These are phyloP conservation scores for Bertia moriformis DNA, from an alignment of 2,329 filamentous ascomycete species.

Conservation along the genomic window DNA sequence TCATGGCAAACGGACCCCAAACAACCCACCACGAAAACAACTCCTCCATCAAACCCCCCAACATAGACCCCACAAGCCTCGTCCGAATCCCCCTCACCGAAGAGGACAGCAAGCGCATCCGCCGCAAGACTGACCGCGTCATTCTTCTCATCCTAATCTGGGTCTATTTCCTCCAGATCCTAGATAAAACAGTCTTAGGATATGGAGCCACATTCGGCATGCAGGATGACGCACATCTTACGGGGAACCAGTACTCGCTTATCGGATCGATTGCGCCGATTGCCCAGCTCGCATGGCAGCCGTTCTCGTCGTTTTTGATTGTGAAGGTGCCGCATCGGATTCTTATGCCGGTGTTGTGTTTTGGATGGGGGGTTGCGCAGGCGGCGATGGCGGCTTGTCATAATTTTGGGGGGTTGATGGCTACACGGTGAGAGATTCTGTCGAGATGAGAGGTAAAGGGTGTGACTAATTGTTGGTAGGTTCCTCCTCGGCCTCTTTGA, in stretches of 20 bases:
- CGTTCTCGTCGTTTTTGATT: constrained; percentile 42
- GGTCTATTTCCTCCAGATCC: constrained; percentile 43
- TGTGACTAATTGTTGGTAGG: too few relatives aligned
- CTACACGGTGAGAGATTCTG: constrained; percentile 17
- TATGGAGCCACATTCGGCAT: constrained; percentile 42
- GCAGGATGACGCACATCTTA: constrained; percentile 29
- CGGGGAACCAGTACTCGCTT: constrained; percentile 38
- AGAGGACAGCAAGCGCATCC: constrained; percentile 34
- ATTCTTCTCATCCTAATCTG: constrained; percentile 39
- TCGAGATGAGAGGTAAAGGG: too few relatives aligned
- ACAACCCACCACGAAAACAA: background rate
- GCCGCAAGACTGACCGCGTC: constrained; percentile 42
- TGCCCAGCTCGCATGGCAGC: constrained; percentile 45
- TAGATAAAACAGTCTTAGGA: constrained; percentile 43
- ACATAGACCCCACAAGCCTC: background rate
- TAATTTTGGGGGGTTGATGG: constrained; percentile 27
- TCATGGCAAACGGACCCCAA: too few relatives aligned
- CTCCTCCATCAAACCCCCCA: background rate
- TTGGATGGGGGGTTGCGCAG: constrained; percentile 32
- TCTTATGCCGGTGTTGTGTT: constrained; percentile 32
- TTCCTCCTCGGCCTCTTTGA: constrained; percentile 38
- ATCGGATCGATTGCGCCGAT: constrained; percentile 42
- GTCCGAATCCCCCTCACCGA: background rate
- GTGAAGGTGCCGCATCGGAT: constrained; percentile 44
- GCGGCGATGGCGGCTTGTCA: constrained; percentile 28